Evolutionary conservation across 2,329 filamentous ascomycete genomes (phyloP).

Genomic region (Nemania abortiva): DNA sequence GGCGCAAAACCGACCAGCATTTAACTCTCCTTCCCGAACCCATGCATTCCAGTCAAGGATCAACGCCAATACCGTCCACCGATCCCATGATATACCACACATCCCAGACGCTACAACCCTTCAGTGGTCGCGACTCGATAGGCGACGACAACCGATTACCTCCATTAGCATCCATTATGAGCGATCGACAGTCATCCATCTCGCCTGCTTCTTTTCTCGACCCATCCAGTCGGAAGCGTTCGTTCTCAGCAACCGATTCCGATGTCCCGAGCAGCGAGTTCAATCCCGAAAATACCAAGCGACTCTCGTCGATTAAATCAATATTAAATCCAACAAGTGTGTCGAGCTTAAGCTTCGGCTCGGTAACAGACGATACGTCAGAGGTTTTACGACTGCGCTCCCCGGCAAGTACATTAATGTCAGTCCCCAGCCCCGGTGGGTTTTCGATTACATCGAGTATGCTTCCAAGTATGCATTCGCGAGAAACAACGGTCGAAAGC

Average conservation of each 20-base stretch:
- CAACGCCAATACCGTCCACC: slow-evolving; percentile 58
- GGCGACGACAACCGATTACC: slow-evolving; percentile 70
- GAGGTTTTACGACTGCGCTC: slow-evolving; percentile 60
- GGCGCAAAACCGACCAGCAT: slow-evolving; percentile 61
- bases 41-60: slow-evolving; percentile 58
- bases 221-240: slow-evolving; percentile 74
- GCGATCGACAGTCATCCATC: slow-evolving; percentile 67
- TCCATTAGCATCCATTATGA: slow-evolving; percentile 63
- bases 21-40: slow-evolving; percentile 62
- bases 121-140: slow-evolving; percentile 58
- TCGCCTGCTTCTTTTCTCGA: slow-evolving; percentile 72
- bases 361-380: slow-evolving; percentile 52
- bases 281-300: slow-evolving; percentile 66
- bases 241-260: slow-evolving; percentile 71
- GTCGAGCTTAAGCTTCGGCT: slow-evolving; percentile 42
- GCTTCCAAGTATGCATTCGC: slow-evolving; percentile 45
- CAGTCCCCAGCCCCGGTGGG: slow-evolving; percentile 57
- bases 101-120: slow-evolving; percentile 55
- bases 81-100: slow-evolving; percentile 67
- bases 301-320: slow-evolving; percentile 80
- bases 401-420: slow-evolving; percentile 56
- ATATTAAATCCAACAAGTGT: slow-evolving; percentile 72
- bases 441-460: slow-evolving; percentile 53
- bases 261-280: slow-evolving; percentile 57
- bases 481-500: slow-evolving; percentile 57